Evolutionary conservation across 495 filamentous ascomycete genomes (phyloP), one percentile per base, ranked within the genome.

Genomic region (Penicillium fimorum): DNA sequence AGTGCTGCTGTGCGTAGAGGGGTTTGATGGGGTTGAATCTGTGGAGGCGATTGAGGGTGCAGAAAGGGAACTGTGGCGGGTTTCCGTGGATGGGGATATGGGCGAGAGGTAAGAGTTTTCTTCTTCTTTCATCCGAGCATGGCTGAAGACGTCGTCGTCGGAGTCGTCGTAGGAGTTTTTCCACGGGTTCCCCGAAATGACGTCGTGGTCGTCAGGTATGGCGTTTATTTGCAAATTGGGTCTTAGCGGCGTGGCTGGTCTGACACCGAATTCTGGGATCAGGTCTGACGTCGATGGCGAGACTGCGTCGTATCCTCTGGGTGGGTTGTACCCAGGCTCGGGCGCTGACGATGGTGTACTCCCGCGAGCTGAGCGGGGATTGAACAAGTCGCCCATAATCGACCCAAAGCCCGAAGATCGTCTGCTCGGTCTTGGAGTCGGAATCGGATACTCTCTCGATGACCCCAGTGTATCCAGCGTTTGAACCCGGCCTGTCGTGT

Each of bases 1-100:
- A 20, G 17, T 51, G 25, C 37, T 41, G 47, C 25, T 51, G 9
- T n/a, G 27, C 24, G 46, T 53, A 9, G 47, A 35, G 1, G 43
- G 37, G 20, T 53, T 53, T 12, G 58, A 61, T 9, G 41, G 45
- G 24, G 38, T 53, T 22, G 61, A 61, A 50, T 50, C 45, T 18
- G 54, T 54, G 24, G 61, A 56, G 35, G 54, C 41, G 32, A 50
- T 58, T 5, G 59, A 62, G 17, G 55, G 40, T 10, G 59, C 35
- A 12, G 45, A 38, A 27, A 40, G 20, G 33, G 52, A 53, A 13
- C 25, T 9, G 10, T 27, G 30, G 10, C 15, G 46, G 13, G 17
- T 7, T 18, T 37, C 25, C 13, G 29, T 46, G 32, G 32, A 24
- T 9, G 45, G 20, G 15, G 57, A 47, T 9, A 32, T 17, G 12